Evolutionary conservation across 2,329 filamentous ascomycete species (phyloP).

Genomic region (Claviceps sp.): DNA sequence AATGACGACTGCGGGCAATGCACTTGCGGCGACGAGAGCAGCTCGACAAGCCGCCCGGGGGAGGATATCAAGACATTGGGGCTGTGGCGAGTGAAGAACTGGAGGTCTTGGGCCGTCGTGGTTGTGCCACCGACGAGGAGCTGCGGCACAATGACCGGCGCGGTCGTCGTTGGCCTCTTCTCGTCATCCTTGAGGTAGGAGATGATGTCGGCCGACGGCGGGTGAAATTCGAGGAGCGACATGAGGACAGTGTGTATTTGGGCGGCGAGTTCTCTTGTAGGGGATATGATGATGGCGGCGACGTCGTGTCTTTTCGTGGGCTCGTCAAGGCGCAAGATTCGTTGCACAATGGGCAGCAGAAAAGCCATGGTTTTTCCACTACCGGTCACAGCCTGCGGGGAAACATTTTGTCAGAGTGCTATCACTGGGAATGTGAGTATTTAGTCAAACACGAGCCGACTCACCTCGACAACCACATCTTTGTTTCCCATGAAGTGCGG

Average conservation of each 20-base stretch:
- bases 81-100: conserved; percentile 67
- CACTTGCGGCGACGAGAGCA: conserved; percentile 75
- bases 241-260: conserved; percentile 78
- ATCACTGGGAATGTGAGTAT: background rate
- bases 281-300: conserved; percentile 81
- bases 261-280: conserved; percentile 75
- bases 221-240: conserved; percentile 71
- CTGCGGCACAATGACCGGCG: conserved; percentile 61
- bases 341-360: conserved; percentile 70
- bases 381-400: conserved; percentile 61
- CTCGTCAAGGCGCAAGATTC: conserved; percentile 65
- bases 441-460: background rate
- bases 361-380: conserved; percentile 86
- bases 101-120: conserved; percentile 75
- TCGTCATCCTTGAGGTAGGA: conserved; percentile 40
- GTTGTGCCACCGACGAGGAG: conserved; percentile 70
- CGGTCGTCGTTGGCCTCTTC: conserved; percentile 34
- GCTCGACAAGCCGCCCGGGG: conserved; percentile 76
- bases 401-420: background rate
- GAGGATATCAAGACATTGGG: conserved; percentile 87
- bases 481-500: conserved; percentile 82
- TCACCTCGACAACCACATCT: conserved; percentile 76
- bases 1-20: conserved; percentile 82
- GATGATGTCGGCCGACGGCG: conserved; percentile 56
- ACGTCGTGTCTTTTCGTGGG: conserved; percentile 83